phyloP scores from a whole-genome alignment of 2,329 filamentous ascomycete species.

The Sclerotinia minor region DNA sequence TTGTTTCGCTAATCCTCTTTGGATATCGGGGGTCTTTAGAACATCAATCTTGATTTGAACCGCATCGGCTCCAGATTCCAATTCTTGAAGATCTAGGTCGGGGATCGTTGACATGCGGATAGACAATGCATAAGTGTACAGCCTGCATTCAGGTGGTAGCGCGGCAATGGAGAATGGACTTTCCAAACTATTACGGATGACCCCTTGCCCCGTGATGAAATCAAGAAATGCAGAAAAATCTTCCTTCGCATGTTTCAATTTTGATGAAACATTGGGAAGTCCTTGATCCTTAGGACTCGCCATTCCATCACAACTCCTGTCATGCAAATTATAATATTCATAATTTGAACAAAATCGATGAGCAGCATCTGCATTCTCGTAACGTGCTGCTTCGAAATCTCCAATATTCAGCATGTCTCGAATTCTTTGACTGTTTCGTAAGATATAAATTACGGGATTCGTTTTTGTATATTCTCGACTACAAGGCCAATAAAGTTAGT shows the following conservation, averaged over 20 bases:
- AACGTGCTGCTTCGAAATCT: constrained; percentile 46
- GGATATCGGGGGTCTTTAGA: constrained; percentile 51
- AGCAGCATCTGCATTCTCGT: constrained; percentile 47
- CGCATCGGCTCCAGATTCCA: constrained; percentile 60
- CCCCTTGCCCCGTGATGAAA: constrained; percentile 54
- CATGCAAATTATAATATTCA: constrained; percentile 62
- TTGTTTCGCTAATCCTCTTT: constrained; percentile 54
- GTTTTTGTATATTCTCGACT: constrained; percentile 58
- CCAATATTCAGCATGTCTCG: constrained; percentile 49
- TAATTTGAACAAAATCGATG: constrained; percentile 59
- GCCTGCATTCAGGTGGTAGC: constrained; percentile 57
- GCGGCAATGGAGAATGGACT: constrained; percentile 62
- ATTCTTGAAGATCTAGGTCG: constrained; percentile 51
- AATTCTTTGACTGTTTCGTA: constrained; percentile 65
- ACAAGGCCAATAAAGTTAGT: neutral
- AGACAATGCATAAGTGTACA: constrained; percentile 67
- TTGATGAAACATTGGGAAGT: constrained; percentile 49
- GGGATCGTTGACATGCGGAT: constrained; percentile 60
- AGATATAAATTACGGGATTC: constrained; percentile 70
- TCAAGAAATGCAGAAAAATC: constrained; percentile 62
- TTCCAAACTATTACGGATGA: constrained; percentile 54
- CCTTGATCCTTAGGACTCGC: constrained; percentile 46
- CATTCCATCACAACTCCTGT: constrained; percentile 44
- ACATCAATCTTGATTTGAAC: constrained; percentile 61
- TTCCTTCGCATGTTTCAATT: constrained; percentile 55